Conservation (phyloP, 2,329 filamentous ascomycete species). For the Botryotinia calthae region DNA sequence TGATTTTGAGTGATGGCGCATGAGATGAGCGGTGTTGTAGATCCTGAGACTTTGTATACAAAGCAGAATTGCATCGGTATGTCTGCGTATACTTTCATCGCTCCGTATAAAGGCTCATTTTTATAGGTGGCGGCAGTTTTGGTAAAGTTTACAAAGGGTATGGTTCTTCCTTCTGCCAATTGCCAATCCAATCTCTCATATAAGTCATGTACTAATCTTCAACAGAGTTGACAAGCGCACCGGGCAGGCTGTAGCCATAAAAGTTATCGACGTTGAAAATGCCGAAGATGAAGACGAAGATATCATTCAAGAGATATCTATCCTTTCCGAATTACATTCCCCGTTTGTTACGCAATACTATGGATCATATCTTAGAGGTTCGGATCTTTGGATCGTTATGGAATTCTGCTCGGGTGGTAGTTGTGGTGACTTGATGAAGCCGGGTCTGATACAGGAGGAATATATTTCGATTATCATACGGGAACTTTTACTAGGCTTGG, state of each 20-base stretch:
- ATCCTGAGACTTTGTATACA: slow-evolving; percentile 89
- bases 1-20: slow-evolving; percentile 33
- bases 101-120: slow-evolving; percentile 31
- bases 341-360: slow-evolving; percentile 98
- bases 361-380: slow-evolving; percentile 93
- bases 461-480: slow-evolving; percentile 95
- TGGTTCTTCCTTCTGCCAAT: slow-evolving; percentile 31
- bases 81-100: slow-evolving; percentile 32
- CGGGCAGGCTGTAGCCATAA: slow-evolving; percentile 93
- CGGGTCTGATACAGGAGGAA: slow-evolving; percentile 84
- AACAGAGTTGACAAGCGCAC: slow-evolving; percentile 84
- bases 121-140: slow-evolving; percentile 87
- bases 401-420: slow-evolving; percentile 97
- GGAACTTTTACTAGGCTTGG: slow-evolving; percentile 83
- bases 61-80: slow-evolving; percentile 87
- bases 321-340: slow-evolving; percentile 91
- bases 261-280: slow-evolving; percentile 97
- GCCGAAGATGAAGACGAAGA: slow-evolving; percentile 99
- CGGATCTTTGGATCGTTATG: slow-evolving; percentile 99
- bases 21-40: slow-evolving; percentile 54
- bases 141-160: slow-evolving; percentile 98
- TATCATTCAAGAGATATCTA: slow-evolving; percentile 98
- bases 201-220: slow-evolving; percentile 26
- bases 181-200: neutral
- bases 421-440: slow-evolving; percentile 93